These are phyloP conservation scores for Cladophialophora bantiana DNA, from an alignment of 2,329 filamentous ascomycete species.

Conservation along the genomic window DNA sequence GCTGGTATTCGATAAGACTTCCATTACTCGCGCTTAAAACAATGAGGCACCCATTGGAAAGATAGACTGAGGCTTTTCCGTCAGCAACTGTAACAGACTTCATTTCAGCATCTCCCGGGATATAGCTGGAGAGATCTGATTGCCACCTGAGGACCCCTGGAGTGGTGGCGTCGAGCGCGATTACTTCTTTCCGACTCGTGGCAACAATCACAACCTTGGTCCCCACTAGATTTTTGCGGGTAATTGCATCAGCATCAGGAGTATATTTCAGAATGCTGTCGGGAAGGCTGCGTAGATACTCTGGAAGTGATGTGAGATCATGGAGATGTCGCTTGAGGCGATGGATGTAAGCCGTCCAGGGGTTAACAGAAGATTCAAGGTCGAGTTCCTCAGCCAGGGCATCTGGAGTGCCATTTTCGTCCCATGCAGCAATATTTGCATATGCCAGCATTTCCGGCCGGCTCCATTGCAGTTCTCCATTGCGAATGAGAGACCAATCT, in stretches of 20 bases:
- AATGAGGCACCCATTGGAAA: constrained; percentile 67
- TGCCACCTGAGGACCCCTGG: constrained; percentile 80
- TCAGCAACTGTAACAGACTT: constrained; percentile 71
- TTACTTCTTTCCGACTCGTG: constrained; percentile 78
- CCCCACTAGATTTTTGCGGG: constrained; percentile 81
- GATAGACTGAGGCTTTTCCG: constrained; percentile 65
- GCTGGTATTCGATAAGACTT: constrained; percentile 45
- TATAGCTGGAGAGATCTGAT: constrained; percentile 64
- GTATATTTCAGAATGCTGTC: constrained; percentile 62
- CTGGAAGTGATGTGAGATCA: constrained; percentile 78
- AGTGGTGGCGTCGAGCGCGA: constrained; percentile 78
- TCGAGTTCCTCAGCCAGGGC: constrained; percentile 81
- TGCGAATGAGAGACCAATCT: constrained; percentile 84
- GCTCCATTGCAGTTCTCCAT: constrained; percentile 80
- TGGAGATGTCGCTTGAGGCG: constrained; percentile 80
- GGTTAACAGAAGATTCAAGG: constrained; percentile 82
- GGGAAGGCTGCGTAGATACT: constrained; percentile 74
- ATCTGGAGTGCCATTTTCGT: constrained; percentile 75
- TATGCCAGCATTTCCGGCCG: constrained; percentile 83
- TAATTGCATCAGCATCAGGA: constrained; percentile 24
- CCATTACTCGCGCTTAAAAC: constrained; percentile 56
- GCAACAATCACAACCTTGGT: constrained; percentile 83
- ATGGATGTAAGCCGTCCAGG: constrained; percentile 83
- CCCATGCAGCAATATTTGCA: constrained; percentile 79
- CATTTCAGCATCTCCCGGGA: constrained; percentile 64